Base-by-base conservation (phyloP, 805 yeast species). In the Candida nitratophila region DNA sequence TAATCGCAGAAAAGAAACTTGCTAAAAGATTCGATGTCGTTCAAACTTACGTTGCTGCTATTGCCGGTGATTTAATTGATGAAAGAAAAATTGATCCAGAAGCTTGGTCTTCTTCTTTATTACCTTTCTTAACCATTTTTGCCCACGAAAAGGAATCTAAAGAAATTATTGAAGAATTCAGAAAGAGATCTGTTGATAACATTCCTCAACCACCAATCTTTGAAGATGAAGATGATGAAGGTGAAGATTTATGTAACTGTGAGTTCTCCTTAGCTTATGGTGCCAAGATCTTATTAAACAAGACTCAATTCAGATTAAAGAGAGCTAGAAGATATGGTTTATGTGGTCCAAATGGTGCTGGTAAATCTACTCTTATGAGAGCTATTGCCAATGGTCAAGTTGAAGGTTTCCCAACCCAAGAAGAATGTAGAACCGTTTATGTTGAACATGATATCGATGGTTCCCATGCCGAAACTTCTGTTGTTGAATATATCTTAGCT, bases 261-360 rank as follows among this genome's bases (percentile, higher is more conserved):
- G 99, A 93, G 83, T 93, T 93, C 90, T 93, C 99, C 50, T 81
- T 93, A 66, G 99, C 99, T 72, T 93, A 93, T 75, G 99, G 99
- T 91, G 99, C 99, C 66, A 93, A 93, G 87, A 93, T 93, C 81
- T 81, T 93, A 77, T 88, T 93, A 74, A 93, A 93, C 91, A 91
- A 93, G 77, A 93, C 99, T 60, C 97, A 91, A 79, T 83, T 93
- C 71, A 89, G 99, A 77, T 85, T 93, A 70, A 89, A 88, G 89
- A 84, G 96, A 80, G 93, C 86, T 77, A 90, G 97, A 79, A 87
- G 99, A 79, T 93, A 93, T 73, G 99, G 99, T 91, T 81, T 90
- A 71, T 90, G 93, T 75, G 99, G 98, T 64, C 80, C 97, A 69
- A 91, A 91, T 65, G 99, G 99, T 77, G 97, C 97, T 51, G 99